Conservation (phyloP, 768 basidiomycete species). For the Mycena haematopus region DNA sequence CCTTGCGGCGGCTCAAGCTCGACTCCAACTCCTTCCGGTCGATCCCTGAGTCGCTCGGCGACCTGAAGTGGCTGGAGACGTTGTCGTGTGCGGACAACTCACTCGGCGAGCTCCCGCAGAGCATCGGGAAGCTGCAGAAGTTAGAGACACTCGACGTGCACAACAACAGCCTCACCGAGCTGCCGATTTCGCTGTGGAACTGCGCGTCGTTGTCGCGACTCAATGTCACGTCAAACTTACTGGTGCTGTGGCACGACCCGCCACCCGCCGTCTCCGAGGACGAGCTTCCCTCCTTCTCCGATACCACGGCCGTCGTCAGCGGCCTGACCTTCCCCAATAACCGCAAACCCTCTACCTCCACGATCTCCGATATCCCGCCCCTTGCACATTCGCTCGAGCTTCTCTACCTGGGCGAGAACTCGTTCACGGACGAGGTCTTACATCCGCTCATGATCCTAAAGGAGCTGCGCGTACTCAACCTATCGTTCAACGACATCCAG, state of each 20-base stretch:
- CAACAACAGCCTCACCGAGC: constrained; percentile 83
- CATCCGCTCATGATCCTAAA: constrained; percentile 78
- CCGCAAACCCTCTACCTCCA: constrained; percentile 42
- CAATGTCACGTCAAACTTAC: constrained; percentile 89
- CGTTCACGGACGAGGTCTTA: constrained; percentile 79
- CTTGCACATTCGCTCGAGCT: constrained; percentile 76
- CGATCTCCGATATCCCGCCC: constrained; percentile 46
- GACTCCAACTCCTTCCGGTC: constrained; percentile 87
- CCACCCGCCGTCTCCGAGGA: constrained; percentile 41
- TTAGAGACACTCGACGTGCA: constrained; percentile 85
- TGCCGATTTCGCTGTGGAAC: constrained; percentile 84
- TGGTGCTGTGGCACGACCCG: constrained; percentile 76
- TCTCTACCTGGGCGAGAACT: constrained; percentile 92
- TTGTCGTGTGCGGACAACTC: constrained; percentile 92
- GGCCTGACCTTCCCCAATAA: constrained; percentile 29
- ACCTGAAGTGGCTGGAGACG: constrained; percentile 69
- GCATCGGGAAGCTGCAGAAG: constrained; percentile 77
- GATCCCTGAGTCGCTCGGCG: constrained; percentile 82
- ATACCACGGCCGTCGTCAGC: constrained; percentile 22
- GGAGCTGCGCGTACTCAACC: constrained; percentile 82
- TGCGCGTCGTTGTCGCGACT: constrained; percentile 75
- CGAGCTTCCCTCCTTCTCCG: constrained; percentile 24
- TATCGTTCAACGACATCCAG: constrained; percentile 94
- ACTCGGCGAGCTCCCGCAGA: constrained; percentile 74
- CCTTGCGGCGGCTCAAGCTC: constrained; percentile 74